Conservation (phyloP, 306 rosid genomes). For the Corylus avellana region DNA sequence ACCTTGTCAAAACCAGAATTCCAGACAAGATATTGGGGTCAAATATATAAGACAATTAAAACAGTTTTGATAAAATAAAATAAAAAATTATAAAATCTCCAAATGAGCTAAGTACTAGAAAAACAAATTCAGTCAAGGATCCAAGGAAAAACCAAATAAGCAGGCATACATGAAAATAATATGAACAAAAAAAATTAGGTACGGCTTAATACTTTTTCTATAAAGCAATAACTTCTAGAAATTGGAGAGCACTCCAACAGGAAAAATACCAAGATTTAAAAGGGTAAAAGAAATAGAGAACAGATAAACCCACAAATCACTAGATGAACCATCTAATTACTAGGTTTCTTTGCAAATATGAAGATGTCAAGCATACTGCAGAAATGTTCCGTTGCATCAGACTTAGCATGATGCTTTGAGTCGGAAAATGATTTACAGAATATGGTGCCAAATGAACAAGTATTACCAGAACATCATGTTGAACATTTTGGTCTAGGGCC, state of each 20-base stretch:
- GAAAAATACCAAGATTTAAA: neutral
- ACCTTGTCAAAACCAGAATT: neutral
- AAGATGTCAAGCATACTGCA: neutral
- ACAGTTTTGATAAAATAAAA: neutral
- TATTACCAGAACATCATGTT: slow-evolving; percentile 81
- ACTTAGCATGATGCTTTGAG: neutral
- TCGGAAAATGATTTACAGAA: neutral
- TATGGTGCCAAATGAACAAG: slow-evolving; percentile 19
- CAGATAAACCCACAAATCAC: neutral
- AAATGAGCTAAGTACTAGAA: neutral
- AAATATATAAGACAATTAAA: neutral
- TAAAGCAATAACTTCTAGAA: neutral
- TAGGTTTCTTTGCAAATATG: neutral
- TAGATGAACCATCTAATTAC: neutral
- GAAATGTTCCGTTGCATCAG: neutral
- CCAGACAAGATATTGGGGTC: neutral
- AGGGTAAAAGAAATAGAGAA: neutral
- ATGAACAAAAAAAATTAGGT: neutral
- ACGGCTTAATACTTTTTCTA: neutral
- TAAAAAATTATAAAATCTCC: neutral
- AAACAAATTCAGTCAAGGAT: neutral
- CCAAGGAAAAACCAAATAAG: neutral
- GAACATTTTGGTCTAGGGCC: slow-evolving; percentile 78
- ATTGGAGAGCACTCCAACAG: neutral
- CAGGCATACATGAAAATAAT: neutral